Conservation (phyloP, 2,329 filamentous ascomycete species). For the Colletotrichum musicola region DNA sequence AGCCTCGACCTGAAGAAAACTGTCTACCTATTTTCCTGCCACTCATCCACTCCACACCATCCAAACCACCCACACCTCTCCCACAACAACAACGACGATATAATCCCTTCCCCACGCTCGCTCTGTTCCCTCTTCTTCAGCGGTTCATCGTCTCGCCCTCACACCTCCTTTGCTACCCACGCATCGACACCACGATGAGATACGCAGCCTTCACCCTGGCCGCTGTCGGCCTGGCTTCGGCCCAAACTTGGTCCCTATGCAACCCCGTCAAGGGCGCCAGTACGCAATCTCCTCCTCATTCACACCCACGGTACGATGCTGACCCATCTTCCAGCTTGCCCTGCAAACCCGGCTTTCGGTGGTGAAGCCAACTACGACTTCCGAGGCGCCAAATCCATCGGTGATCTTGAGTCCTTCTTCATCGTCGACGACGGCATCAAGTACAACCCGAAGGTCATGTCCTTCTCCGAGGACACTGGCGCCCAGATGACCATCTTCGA, state of each 20-base stretch:
- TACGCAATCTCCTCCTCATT: neutral
- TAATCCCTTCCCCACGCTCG: neutral
- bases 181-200: slow-evolving; percentile 13
- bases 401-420: slow-evolving; percentile 63
- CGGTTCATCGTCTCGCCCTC: neutral
- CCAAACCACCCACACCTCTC: neutral
- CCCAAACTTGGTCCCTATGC: slow-evolving; percentile 38
- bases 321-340: slow-evolving; percentile 30
- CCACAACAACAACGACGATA: neutral
- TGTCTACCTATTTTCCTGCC: neutral
- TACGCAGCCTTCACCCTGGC: slow-evolving; percentile 33
- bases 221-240: slow-evolving; percentile 29
- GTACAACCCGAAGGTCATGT: slow-evolving; percentile 52
- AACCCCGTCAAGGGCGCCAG: slow-evolving; percentile 40
- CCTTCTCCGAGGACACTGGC: slow-evolving; percentile 54
- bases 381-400: slow-evolving; percentile 46
- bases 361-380: slow-evolving; percentile 35
- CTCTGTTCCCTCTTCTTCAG: neutral
- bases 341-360: slow-evolving; percentile 39
- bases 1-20: neutral
- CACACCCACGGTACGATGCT: slow-evolving; percentile 6
- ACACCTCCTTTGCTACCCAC: neutral
- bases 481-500: slow-evolving; percentile 63
- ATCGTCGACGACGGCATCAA: slow-evolving; percentile 63
- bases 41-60: too few species aligned